Conservation (phyloP, 768 basidiomycete genomes). For the Ramaria sp. region DNA sequence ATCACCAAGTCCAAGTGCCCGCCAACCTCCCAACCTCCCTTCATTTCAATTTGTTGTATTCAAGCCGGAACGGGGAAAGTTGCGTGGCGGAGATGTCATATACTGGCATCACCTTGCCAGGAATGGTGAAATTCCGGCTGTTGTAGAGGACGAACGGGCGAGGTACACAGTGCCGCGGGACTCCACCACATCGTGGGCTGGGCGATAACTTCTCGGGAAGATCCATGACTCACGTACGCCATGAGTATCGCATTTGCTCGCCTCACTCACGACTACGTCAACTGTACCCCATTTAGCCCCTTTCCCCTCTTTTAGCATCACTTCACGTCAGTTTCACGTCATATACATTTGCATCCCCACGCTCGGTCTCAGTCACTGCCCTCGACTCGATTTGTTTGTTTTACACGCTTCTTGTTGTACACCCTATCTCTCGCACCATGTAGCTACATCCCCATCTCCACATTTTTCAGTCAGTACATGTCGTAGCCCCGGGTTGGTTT, state of each 20-base stretch:
- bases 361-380: not conserved
- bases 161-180: not conserved
- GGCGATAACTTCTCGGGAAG: not conserved
- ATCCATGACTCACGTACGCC: not conserved
- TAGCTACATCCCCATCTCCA: not conserved
- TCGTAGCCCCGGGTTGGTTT: not conserved
- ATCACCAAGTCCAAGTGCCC: not conserved
- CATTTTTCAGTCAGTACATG: not conserved
- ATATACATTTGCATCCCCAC: not conserved
- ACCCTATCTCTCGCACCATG: not conserved
- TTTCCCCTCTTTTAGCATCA: not conserved
- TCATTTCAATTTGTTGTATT: slow-evolving; percentile 4
- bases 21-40: not conserved
- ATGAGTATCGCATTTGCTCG: not conserved
- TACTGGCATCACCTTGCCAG: slow-evolving; percentile 70
- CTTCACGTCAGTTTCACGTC: not conserved
- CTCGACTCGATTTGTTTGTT: not conserved
- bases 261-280: not conserved
- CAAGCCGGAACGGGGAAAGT: not conserved
- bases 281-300: not conserved
- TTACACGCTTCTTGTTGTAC: not conserved
- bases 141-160: slow-evolving; percentile 51
- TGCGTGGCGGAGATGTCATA: slow-evolving; percentile 44
- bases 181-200: not conserved
- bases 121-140: slow-evolving; percentile 63